Evolutionary conservation across 2,329 filamentous ascomycete species (phyloP), one percentile per base, ranked within the genome.

Genomic region (Colletotrichum sp.): DNA sequence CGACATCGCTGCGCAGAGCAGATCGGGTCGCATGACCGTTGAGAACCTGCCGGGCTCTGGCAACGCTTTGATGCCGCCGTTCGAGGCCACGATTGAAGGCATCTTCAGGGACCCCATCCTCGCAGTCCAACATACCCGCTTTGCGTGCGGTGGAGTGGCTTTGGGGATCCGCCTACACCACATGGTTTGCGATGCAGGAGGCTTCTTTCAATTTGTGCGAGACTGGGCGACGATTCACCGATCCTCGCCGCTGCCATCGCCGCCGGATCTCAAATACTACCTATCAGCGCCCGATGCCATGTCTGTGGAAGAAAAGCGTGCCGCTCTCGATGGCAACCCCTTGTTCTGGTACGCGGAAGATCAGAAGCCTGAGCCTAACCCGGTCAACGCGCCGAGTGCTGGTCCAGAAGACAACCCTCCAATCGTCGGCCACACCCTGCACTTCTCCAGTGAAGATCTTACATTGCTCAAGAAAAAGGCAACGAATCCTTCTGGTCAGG

Each of bases 331-430:
- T 43, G 18, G 38, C 5, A 43, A 43, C 2, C 38, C 38, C 1
- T n/a, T 43, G 18, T 43, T 43, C 38, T n/a, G 38, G 38, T 43
- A 43, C 38, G 18, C 38, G 0, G 0, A 43, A 3, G 18, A 43
- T 43, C 38, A 3, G 38, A n/a, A 43, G 38, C 8, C 38, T 0
- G 0, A 3, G 18, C 5, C 38, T 8, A 1, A 1, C 18, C 38
- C 38, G 0, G 8, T 43, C 18, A 8, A 43, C 4, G 38, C 16
- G 36, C 16, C 36, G 8, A 38, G 36, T n/a, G n/a, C n/a, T n/a
- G n/a, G n/a, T n/a, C n/a, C n/a, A n/a, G n/a, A n/a, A n/a, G n/a
- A n/a, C n/a, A n/a, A n/a, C n/a, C n/a, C n/a, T n/a, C 24, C 24
- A 24, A 4, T 38, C 4, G 36, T 43, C 2, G 38, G 38, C 1